Percentiles rank a stretch among this genome's conserved stretches.
Conservation (phyloP, 345 rosid genomes). For the Raphanus sativus region DNA sequence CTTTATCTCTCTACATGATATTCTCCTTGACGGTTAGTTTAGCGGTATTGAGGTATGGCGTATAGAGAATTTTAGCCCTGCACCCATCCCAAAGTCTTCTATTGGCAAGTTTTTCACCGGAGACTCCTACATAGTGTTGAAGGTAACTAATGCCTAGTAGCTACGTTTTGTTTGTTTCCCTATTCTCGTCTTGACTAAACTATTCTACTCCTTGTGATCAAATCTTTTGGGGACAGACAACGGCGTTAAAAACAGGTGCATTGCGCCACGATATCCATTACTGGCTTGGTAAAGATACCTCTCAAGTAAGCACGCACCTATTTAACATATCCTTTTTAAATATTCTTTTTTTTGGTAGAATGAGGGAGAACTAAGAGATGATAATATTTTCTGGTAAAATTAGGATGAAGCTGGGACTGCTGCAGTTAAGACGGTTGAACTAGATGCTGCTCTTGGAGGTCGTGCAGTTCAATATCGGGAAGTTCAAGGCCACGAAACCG, state of each 20-base stretch:
- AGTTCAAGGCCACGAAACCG: constrained; percentile 93
- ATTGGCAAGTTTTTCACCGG: constrained; percentile 89
- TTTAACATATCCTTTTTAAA: background rate
- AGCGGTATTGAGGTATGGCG: constrained; percentile 98
- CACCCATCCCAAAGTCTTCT: constrained; percentile 63
- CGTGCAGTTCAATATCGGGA: constrained; percentile 99
- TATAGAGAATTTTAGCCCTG: constrained; percentile 84
- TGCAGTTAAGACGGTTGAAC: constrained; percentile 91
- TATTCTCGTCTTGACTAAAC: background rate
- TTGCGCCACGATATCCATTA: constrained; percentile 85
- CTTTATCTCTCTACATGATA: background rate
- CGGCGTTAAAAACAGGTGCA: constrained; percentile 73
- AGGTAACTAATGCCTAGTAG: constrained; percentile 48
- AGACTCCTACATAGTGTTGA: constrained; percentile 88
- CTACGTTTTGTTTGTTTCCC: background rate
- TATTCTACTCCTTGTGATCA: background rate
- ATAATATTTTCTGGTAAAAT: background rate
- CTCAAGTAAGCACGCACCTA: constrained; percentile 49
- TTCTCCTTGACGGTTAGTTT: constrained; percentile 52
- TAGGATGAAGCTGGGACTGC: constrained; percentile 98
- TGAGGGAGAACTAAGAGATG: background rate
- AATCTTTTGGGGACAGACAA: constrained; percentile 49
- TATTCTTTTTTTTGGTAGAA: background rate
- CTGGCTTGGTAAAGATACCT: constrained; percentile 92
- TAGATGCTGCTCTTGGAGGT: constrained; percentile 99